These are phyloP conservation scores for Uronychia setigera DNA, from an alignment of 73 alveolate species.

Conservation along the genomic window DNA sequence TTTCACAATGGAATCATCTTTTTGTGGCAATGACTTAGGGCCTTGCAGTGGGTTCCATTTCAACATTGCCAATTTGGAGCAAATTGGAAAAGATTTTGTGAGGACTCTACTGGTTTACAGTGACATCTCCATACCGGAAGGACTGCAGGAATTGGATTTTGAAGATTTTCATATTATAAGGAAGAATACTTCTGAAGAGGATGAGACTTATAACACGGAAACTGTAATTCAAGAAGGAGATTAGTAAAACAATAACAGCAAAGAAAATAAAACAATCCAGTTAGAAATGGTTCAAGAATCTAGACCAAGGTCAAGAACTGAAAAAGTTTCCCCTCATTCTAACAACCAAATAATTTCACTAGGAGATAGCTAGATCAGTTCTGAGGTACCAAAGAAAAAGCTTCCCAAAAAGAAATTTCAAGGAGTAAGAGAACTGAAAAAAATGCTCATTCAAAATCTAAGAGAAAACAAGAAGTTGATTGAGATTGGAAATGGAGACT, in stretches of 20 bases:
- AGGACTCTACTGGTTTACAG: constrained; percentile 65
- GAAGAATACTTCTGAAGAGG: background rate
- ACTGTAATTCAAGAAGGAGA: background rate
- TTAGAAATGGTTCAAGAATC: background rate
- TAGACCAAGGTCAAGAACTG: constrained; percentile 5
- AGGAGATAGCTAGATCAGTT: constrained; percentile 1
- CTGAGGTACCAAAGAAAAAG: background rate
- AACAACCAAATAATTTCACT: background rate
- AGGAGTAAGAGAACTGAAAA: constrained; percentile 6
- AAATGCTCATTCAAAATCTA: constrained; percentile 47
- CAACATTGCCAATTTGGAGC: constrained; percentile 68
- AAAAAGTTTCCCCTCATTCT: background rate
- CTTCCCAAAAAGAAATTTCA: constrained; percentile 1
- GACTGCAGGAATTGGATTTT: constrained; percentile 5
- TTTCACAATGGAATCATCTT: constrained; percentile 95
- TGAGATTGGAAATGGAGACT: constrained; percentile 74
- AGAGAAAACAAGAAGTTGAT: constrained; percentile 61
- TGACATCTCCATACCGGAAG: constrained; percentile 41
- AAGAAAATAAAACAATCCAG: background rate
- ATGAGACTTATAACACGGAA: background rate
- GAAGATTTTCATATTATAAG: background rate
- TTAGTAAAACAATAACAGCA: too few species aligned
- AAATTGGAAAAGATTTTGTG: constrained; percentile 87
- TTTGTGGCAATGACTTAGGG: constrained; percentile 94
- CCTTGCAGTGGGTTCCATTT: constrained; percentile 68